Evolutionary conservation across 495 filamentous ascomycete genomes (phyloP).

Genomic region (Sordaria brevicollis): DNA sequence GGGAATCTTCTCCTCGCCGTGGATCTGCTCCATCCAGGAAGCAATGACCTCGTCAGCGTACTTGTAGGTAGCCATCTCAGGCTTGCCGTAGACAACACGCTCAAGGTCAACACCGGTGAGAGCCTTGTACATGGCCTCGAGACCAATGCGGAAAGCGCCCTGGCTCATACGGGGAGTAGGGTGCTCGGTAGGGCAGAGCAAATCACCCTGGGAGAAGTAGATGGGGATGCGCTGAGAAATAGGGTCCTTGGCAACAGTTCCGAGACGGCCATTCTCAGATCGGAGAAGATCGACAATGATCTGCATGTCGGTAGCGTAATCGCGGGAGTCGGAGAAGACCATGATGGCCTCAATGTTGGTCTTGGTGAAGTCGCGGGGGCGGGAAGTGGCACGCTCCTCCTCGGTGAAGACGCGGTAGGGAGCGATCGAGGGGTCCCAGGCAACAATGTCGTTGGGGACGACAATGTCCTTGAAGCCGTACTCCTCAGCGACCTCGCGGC

Average conservation of each 20-base stretch:
- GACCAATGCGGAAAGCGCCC: slow-evolving; percentile 63
- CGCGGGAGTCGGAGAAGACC: slow-evolving; percentile 72
- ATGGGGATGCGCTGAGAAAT: slow-evolving; percentile 58
- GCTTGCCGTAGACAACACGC: slow-evolving; percentile 79
- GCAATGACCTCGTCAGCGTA: slow-evolving; percentile 69
- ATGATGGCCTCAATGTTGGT: slow-evolving; percentile 73
- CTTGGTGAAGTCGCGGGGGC: slow-evolving; percentile 53
- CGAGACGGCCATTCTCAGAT: slow-evolving; percentile 57
- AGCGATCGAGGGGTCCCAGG: slow-evolving; percentile 49
- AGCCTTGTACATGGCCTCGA: slow-evolving; percentile 72
- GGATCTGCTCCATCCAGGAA: slow-evolving; percentile 66
- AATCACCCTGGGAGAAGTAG: slow-evolving; percentile 67
- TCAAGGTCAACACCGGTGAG: slow-evolving; percentile 64
- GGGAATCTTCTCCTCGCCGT: slow-evolving; percentile 59
- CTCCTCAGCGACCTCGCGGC: slow-evolving; percentile 53
- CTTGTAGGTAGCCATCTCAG: slow-evolving; percentile 68
- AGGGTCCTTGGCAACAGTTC: slow-evolving; percentile 55
- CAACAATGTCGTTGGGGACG: slow-evolving; percentile 57
- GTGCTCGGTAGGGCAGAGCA: slow-evolving; percentile 71
- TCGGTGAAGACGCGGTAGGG: slow-evolving; percentile 54
- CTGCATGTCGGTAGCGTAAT: slow-evolving; percentile 77
- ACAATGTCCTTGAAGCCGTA: slow-evolving; percentile 59
- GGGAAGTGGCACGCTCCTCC: slow-evolving; percentile 46
- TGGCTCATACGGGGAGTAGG: slow-evolving; percentile 63
- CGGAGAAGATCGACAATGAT: slow-evolving; percentile 78